Evolutionary conservation across 345 rosid species (phyloP), one percentile per base, ranked within the genome.

Genomic region (Eucalyptus grandis): DNA sequence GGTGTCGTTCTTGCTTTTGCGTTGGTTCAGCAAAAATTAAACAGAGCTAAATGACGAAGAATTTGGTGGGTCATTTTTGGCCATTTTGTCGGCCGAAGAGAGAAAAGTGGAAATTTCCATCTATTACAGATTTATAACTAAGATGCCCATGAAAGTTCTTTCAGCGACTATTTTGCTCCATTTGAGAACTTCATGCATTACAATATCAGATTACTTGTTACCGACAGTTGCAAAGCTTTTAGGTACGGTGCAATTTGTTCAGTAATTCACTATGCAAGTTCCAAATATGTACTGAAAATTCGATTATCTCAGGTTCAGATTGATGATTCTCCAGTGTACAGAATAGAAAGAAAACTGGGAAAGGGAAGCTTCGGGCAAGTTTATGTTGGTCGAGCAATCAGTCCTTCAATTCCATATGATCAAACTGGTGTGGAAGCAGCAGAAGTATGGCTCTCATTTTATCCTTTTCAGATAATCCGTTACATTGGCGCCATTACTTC

Each of bases 291-390:
- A 67, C 43, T 31, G 40, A 67, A 67, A 67, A n/a, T n/a, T 67
- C 5, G 40, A 67, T 67, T 89, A 86, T 86, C 15, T 89, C 96
- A 98, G 99, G 96, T 98, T 80, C 96, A 95, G 69, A 97, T 98
- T 80, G 99, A 97, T 89, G 95, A 95, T 89, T 98, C 99, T 14
- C 99, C 99, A 8, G 58, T 90, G 77, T 98, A 97, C 89, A 96
- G 92, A 91, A 90, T 95, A 91, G 99, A 95, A 43, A 97, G 94
- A 77, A 97, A 96, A 80, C 92, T 97, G 58, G 99, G 99, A 8
- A 98, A 97, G 94, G 99, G 98, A 92, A 99, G 99, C 43, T 95
- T 95, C 87, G 99, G 99, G 82, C 98, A 97, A 91, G 99, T 97
- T 9, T 98, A 95, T 94, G 97, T 97, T 85, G 99, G 99, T 87